Evolutionary conservation across 352 stramenopile species (phyloP), one percentile per base, ranked within the genome.

Genomic region (Phytopythium sindhum): DNA sequence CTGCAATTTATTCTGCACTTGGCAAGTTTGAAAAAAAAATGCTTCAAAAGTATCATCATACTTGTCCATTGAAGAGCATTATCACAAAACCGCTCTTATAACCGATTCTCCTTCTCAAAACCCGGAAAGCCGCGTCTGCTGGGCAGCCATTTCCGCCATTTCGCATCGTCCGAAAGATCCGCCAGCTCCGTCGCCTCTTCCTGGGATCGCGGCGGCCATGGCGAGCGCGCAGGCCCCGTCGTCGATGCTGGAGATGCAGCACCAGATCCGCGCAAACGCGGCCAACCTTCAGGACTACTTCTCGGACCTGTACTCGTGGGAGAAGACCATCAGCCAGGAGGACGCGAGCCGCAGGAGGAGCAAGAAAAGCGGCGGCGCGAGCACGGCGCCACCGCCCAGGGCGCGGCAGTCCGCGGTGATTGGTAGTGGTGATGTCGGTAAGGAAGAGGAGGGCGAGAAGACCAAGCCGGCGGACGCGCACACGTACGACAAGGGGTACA

Each of bases 401-500:
- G 60, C 60, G 10, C 73, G 75, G 45, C 24, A 57, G 51, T 44
- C 15, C 21, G 24, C 19, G n/a, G 53, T 48, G 2, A 45, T 48
- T 4, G 35, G 31, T 28, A 23, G 4, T 42, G 11, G 2, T n/a
- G 62, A 33, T 21, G 10, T 4, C 6, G 28, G 26, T 26, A 2
- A 37, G 1, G 14, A n/a, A 11, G 26, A 0, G 33, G 45, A 28
- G 10, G 29, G 28, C 24, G 31, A 10, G 19, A 19, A 56, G 45
- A 45, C 24, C 6, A 86, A 82, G 54, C 50, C 65, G 12, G 66
- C 77, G 8, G 86, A 88, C 53, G 74, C 72, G 7, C 91, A 97
- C 50, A 95, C 88, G 31, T 89, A 97, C 63, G 88, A 97, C 60
- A 94, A 94, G 66, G 88, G 89, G 42, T 97, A 97, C 73, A 81